Percentiles rank a stretch among this genome's conserved stretches.
Conservation (phyloP, 805 yeast species). For the Suhomyces pyralidae region DNA sequence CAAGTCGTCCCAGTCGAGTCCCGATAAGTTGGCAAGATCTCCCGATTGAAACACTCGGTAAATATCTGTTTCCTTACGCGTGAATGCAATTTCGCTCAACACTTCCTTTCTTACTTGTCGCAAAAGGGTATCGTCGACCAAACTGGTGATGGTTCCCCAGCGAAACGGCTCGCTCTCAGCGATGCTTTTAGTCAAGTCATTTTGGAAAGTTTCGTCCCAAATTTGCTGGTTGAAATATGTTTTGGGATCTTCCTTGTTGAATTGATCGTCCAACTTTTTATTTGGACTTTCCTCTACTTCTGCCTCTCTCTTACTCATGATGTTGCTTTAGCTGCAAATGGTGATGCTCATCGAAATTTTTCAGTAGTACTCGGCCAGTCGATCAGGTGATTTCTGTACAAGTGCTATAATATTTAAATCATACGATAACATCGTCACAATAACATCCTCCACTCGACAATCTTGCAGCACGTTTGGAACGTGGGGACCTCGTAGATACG, state of each 20-base stretch:
- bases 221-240: conserved; percentile 46
- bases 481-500: not conserved
- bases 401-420: not conserved
- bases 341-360: not conserved
- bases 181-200: conserved; percentile 42
- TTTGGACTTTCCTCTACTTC: not conserved
- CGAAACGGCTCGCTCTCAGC: conserved; percentile 68
- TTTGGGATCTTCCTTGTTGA: conserved; percentile 2
- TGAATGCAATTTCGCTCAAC: conserved; percentile 77
- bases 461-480: not conserved
- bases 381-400: not conserved
- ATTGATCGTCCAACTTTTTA: conserved; percentile 3
- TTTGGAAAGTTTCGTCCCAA: conserved; percentile 43
- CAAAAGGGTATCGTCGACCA: conserved; percentile 74
- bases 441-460: not conserved
- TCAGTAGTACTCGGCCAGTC: not conserved
- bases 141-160: conserved; percentile 80
- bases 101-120: conserved; percentile 84
- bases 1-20: conserved; percentile 73
- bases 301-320: conserved; percentile 1
- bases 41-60: conserved; percentile 89
- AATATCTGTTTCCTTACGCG: conserved; percentile 94
- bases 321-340: not conserved
- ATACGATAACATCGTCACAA: not conserved
- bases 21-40: conserved; percentile 88